A percentile compares a stretch with the other conserved stretches of the same genome.
phyloP scores from a whole-genome alignment of 306 rosid species.

The Castanospermum australe region DNA sequence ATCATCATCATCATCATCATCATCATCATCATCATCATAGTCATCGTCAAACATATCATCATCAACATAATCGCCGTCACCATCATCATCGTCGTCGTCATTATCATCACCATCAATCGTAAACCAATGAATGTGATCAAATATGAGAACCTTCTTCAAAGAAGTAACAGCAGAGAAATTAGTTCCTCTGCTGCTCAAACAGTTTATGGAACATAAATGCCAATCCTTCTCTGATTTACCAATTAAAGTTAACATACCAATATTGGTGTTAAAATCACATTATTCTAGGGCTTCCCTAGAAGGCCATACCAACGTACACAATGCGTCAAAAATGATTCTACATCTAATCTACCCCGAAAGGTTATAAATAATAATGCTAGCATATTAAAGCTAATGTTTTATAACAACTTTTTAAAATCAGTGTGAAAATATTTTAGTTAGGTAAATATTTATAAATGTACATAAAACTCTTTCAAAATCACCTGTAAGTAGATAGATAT shows the following conservation, averaged over 20 bases:
- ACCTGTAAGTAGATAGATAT: neutral
- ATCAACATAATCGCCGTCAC: neutral
- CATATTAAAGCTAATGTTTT: neutral
- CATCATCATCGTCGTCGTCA: conserved; percentile 12
- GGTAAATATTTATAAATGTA: neutral
- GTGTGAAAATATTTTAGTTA: neutral
- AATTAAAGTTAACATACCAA: conserved; percentile 17
- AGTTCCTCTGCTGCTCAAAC: conserved; percentile 69
- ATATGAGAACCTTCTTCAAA: conserved; percentile 60
- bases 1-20: neutral
- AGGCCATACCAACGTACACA: neutral
- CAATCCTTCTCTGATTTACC: conserved; percentile 21
- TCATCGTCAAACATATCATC: neutral
- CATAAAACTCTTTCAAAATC: neutral
- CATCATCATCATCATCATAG: neutral
- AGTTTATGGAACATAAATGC: conserved; percentile 34
- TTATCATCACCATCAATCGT: conserved; percentile 25
- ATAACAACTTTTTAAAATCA: neutral
- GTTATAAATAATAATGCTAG: neutral
- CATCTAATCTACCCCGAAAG: neutral
- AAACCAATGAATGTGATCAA: conserved; percentile 49
- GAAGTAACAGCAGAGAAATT: conserved; percentile 75
- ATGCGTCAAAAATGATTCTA: neutral
- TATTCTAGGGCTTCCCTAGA: neutral
- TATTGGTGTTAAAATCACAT: neutral